Conservation (phyloP, 768 basidiomycete species). For the Megacollybia marginata region DNA sequence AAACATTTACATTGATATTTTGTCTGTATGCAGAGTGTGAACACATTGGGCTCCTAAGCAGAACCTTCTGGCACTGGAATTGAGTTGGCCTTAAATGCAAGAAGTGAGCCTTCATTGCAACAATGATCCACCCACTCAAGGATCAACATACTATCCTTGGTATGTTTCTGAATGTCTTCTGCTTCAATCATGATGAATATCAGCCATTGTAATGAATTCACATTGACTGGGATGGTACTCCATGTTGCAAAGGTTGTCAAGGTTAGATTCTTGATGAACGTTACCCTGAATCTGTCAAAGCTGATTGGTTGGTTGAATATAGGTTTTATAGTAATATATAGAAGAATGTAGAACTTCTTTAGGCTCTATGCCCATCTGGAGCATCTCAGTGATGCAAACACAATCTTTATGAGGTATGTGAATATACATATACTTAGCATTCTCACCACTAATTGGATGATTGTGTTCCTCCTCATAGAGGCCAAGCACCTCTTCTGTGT, state of each 20-base stretch:
- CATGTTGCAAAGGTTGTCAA: neutral
- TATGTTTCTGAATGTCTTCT: neutral
- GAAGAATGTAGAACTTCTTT: too few relatives aligned
- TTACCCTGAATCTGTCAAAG: neutral
- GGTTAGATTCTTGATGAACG: neutral
- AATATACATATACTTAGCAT: too few relatives aligned
- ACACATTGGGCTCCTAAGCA: neutral
- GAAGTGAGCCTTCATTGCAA: neutral
- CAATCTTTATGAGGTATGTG: too few relatives aligned
- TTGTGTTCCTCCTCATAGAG: too few relatives aligned
- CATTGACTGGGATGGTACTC: neutral
- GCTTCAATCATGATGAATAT: neutral
- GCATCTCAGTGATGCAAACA: too few relatives aligned
- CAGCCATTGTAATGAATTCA: neutral
- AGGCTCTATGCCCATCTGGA: too few relatives aligned
- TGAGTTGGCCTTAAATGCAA: slow-evolving; percentile 2
- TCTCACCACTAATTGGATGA: too few relatives aligned
- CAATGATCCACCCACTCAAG: neutral
- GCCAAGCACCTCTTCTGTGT: too few relatives aligned
- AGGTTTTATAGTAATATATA: too few relatives aligned
- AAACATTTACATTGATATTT: slow-evolving; percentile 2
- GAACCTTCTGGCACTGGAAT: slow-evolving; percentile 1
- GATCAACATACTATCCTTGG: slow-evolving; percentile 1
- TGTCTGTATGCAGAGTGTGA: slow-evolving; percentile 4
- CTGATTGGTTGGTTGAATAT: too few relatives aligned